Evolutionary conservation across 352 stramenopile genomes (phyloP).

Genomic region (Elongisporangium undulatum): DNA sequence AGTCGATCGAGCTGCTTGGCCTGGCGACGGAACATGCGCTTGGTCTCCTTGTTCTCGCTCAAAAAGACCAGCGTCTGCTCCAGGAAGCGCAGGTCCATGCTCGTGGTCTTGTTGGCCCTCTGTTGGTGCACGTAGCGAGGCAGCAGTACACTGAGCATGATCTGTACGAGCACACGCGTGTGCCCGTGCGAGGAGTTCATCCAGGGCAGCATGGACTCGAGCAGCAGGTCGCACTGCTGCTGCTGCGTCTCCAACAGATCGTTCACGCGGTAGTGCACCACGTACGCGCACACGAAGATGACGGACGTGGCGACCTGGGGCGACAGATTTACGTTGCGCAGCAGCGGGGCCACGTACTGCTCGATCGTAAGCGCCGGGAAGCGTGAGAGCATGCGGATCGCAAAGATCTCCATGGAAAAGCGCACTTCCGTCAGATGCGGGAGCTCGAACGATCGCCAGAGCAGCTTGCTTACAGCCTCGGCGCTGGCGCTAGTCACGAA

Average conservation of each 20-base stretch:
- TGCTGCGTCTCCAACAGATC: conserved; percentile 1
- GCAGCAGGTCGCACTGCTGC: conserved; percentile 15
- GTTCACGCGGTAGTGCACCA: conserved; percentile 28
- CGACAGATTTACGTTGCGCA: conserved; percentile 64
- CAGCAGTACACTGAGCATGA: conserved; percentile 56
- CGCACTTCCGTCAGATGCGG: conserved; percentile 65
- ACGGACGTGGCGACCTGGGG: conserved; percentile 66
- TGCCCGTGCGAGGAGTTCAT: conserved; percentile 79
- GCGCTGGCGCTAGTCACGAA: conserved; percentile 30
- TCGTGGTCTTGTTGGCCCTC: conserved; percentile 4
- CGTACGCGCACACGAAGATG: conserved; percentile 49
- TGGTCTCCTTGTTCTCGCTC: conserved; percentile 81
- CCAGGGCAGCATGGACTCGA: conserved; percentile 66
- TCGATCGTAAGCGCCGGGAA: conserved; percentile 43
- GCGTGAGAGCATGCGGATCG: conserved; percentile 55
- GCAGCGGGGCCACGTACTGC: conserved; percentile 45
- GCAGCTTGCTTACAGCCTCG: conserved; percentile 18
- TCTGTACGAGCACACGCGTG: conserved; percentile 77
- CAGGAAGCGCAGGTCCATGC: conserved; percentile 40
- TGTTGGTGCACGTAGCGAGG: conserved; percentile 51
- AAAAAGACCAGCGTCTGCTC: conserved; percentile 49
- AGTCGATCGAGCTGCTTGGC: conserved; percentile 56
- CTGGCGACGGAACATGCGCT: conserved; percentile 78
- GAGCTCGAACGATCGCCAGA: conserved; percentile 50
- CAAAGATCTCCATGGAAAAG: conserved; percentile 83